Conservation (phyloP, 371 early-diverging fungal genomes). For the Basidiobolus meristosporus region DNA sequence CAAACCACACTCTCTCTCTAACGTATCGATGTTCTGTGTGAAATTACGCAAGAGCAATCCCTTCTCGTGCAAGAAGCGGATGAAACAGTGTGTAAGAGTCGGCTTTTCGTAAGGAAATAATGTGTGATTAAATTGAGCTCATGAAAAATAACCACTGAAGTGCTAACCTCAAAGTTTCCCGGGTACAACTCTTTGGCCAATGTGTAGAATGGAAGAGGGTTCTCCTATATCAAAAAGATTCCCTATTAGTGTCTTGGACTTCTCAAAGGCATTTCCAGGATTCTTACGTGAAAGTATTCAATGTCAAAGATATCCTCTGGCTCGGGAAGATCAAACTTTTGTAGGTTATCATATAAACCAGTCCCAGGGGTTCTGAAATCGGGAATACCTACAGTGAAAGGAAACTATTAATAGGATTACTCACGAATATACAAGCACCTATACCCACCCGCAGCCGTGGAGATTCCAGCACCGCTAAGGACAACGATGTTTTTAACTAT, state of each 20-base stretch:
- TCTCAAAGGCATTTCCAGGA: too few species aligned
- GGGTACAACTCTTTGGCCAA: slow-evolving; percentile 87
- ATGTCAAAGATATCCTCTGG: slow-evolving; percentile 91
- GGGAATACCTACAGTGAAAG: slow-evolving; percentile 36
- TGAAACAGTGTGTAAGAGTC: slow-evolving; percentile 73
- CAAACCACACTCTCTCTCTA: slow-evolving; percentile 77
- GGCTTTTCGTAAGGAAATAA: slow-evolving; percentile 21
- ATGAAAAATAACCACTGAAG: neutral
- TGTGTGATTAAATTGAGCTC: too few species aligned
- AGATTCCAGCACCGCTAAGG: slow-evolving; percentile 90
- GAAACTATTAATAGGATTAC: neutral
- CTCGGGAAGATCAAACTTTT: slow-evolving; percentile 68
- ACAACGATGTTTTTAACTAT: slow-evolving; percentile 63
- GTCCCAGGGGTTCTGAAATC: slow-evolving; percentile 85
- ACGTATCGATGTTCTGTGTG: slow-evolving; percentile 91
- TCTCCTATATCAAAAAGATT: slow-evolving; percentile 15
- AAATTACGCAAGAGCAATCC: slow-evolving; percentile 58
- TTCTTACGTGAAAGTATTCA: slow-evolving; percentile 51
- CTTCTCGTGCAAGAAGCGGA: slow-evolving; percentile 53
- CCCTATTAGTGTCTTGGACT: too few species aligned
- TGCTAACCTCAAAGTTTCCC: slow-evolving; percentile 30
- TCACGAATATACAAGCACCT: slow-evolving; percentile 5
- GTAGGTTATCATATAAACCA: slow-evolving; percentile 80
- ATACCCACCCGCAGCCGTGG: slow-evolving; percentile 61
- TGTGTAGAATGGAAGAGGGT: slow-evolving; percentile 75